A percentile compares a stretch with the other conserved stretches of the same genome.
phyloP scores from a whole-genome alignment of 805 yeast species.

The Saccharomycopsis oosterbeekiorum region DNA sequence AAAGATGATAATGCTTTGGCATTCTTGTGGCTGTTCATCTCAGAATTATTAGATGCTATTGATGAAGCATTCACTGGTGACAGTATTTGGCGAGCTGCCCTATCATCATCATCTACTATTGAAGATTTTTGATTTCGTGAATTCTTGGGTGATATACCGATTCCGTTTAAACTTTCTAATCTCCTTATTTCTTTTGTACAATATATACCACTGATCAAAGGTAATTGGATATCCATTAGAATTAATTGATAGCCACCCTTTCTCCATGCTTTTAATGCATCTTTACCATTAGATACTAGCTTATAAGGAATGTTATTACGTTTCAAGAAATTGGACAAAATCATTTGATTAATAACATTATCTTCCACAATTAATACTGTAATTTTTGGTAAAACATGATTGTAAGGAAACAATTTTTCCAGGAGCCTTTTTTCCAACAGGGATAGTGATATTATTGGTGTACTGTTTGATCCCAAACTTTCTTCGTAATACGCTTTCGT shows the following conservation, averaged over 20 bases:
- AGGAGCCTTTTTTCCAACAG: constrained; percentile 10
- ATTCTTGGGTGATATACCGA: constrained; percentile 35
- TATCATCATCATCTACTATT: neutral
- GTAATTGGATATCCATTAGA: constrained; percentile 94
- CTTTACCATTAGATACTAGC: constrained; percentile 88
- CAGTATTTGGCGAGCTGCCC: neutral
- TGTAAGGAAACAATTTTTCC: constrained; percentile 15
- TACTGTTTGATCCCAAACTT: neutral
- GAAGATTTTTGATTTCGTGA: neutral
- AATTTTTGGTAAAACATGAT: constrained; percentile 74
- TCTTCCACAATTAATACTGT: constrained; percentile 93
- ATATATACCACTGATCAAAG: constrained; percentile 91
- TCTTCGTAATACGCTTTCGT: neutral
- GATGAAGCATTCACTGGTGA: neutral
- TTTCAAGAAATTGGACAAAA: constrained; percentile 78
- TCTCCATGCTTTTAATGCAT: constrained; percentile 91
- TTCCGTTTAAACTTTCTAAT: constrained; percentile 67
- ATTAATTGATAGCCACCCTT: constrained; percentile 91
- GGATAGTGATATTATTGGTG: neutral
- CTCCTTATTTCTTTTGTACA: constrained; percentile 88
- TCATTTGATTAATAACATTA: constrained; percentile 86
- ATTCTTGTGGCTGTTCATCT: neutral
- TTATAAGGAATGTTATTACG: constrained; percentile 77
- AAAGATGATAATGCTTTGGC: neutral
- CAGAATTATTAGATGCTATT: neutral